Conservation (phyloP, 805 yeast species). For the Kodamaea lidongshanica region DNA sequence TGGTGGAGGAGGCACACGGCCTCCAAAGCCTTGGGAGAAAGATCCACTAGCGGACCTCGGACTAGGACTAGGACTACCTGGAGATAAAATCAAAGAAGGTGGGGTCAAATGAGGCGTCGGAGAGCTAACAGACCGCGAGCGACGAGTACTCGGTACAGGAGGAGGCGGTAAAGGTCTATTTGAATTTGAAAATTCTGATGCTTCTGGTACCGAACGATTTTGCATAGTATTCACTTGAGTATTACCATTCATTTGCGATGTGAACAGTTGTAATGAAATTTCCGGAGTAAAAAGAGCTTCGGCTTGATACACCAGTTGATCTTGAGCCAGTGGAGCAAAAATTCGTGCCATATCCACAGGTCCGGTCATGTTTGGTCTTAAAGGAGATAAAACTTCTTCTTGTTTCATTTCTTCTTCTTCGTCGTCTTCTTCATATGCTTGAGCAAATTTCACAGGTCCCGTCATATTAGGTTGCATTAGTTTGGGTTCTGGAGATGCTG, state of each 20-base stretch:
- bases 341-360: constrained; percentile 32
- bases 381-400: constrained; percentile 11
- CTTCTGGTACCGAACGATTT: constrained; percentile 5
- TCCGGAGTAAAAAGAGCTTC: constrained; percentile 16
- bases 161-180: constrained; percentile 22
- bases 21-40: constrained; percentile 1
- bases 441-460: constrained; percentile 40
- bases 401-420: too few species aligned
- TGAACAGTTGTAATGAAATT: constrained; percentile 34
- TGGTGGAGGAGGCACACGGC: constrained; percentile 33
- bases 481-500: constrained; percentile 19
- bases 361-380: constrained; percentile 25
- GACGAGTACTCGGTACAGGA: constrained; percentile 34
- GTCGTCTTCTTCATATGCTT: constrained; percentile 8
- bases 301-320: not conserved
- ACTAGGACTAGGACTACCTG: not conserved
- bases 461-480: constrained; percentile 40
- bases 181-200: not conserved
- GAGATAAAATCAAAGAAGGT: constrained; percentile 3
- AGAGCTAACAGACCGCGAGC: constrained; percentile 29
- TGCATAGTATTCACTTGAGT: constrained; percentile 26
- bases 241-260: constrained; percentile 37
- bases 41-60: constrained; percentile 1
- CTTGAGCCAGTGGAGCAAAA: constrained; percentile 16
- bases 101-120: constrained; percentile 20